phyloP scores from a whole-genome alignment of 768 basidiomycete genomes.

The Leccinum broughii region DNA sequence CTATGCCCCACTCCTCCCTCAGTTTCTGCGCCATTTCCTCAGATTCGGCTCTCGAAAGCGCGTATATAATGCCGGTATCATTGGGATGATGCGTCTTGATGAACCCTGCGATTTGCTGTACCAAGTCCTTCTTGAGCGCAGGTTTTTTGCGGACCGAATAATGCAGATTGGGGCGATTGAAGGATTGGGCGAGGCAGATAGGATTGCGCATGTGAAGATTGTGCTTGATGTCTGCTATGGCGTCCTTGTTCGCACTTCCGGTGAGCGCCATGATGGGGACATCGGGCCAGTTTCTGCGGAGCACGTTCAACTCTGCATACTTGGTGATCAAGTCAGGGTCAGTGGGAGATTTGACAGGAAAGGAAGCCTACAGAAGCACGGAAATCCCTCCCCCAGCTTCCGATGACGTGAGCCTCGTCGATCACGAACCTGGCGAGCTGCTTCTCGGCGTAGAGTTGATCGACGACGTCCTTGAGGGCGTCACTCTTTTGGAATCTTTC shows the following conservation, averaged over 20 bases:
- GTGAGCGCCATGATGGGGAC: constrained; percentile 96
- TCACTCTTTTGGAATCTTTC: constrained; percentile 76
- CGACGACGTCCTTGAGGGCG: constrained; percentile 54
- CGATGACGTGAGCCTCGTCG: constrained; percentile 96
- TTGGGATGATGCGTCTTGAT: constrained; percentile 58
- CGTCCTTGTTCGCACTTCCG: constrained; percentile 84
- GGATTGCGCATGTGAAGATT: constrained; percentile 64
- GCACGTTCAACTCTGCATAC: constrained; percentile 66
- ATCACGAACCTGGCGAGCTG: constrained; percentile 87
- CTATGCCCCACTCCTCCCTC: constrained; percentile 53
- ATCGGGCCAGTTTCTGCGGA: constrained; percentile 73
- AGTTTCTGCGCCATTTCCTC: constrained; percentile 78
- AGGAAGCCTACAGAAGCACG: constrained; percentile 65
- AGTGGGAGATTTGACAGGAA: neutral
- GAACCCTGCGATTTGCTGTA: constrained; percentile 66
- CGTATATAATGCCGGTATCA: constrained; percentile 86
- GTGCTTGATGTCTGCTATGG: constrained; percentile 74
- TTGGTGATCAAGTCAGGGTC: constrained; percentile 33
- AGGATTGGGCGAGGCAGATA: constrained; percentile 70
- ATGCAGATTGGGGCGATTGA: constrained; percentile 89
- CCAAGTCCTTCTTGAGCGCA: constrained; percentile 41
- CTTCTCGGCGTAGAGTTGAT: constrained; percentile 52
- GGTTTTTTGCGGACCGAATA: constrained; percentile 64
- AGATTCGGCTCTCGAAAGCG: constrained; percentile 66
- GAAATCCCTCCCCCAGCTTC: constrained; percentile 93